Evolutionary conservation across 495 filamentous ascomycete species (phyloP), one percentile per base, ranked within the genome.

Genomic region (Penicillium daleae): DNA sequence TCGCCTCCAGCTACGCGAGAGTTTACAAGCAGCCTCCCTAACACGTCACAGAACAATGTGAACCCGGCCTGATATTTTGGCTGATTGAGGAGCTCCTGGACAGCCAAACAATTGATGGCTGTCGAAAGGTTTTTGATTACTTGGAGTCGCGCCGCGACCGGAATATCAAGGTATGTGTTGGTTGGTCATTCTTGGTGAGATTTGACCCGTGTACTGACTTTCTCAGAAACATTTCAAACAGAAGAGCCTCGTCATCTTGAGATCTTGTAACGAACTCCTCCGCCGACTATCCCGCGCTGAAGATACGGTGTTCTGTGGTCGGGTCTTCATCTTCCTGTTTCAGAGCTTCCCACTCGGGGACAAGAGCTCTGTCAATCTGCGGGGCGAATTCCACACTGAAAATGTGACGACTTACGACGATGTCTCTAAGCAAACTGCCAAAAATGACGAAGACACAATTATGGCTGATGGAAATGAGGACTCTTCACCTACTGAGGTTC

Each of bases 301-400:
- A 69, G 96, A 99, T 76, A 92, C 96, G 0, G 93, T 96, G 3
- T 99, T 99, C 74, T 97, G 93, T 72, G 95, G 95, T 37, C 84
- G 94, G 48, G 93, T 99, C 22, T 97, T 97, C 71, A 96, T 99
- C 64, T 99, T 97, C 70, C 86, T 98, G 60, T 98, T 97, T 74
- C 95, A 98, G 74, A 96, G 91, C 72, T 97, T 98, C 68, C 92
- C 95, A 12, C 82, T 98, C 0, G 93, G 93, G 27, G 95, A 99
- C 77, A 94, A 91, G 68, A 97, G 95, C 72, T 97, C 93, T 2
- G 94, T 99, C 52, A 99, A 99, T 66, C 84, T 97, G 51, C 87
- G 96, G 29, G 95, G 95, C 66, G 95, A 98, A 75, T 99, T 93
- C 64, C 96, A 99, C 68, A 86, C 89, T 21, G 94, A 97, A 66